Percentiles rank a stretch among this genome's conserved stretches.
Conservation (phyloP, 768 basidiomycete genomes). For the Dendrothele bispora region DNA sequence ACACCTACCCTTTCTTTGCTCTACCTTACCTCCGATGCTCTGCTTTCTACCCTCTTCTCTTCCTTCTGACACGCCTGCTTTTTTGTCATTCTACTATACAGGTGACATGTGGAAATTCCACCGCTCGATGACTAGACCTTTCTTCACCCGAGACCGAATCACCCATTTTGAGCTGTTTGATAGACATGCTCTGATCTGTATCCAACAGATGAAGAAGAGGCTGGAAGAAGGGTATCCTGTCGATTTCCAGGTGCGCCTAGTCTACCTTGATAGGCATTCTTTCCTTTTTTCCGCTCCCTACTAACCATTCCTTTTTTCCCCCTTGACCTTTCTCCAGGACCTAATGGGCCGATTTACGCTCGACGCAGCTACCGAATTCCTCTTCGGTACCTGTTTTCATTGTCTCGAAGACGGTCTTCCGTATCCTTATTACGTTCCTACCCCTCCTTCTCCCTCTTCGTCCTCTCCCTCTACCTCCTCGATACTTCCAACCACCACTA, state of each 20-base stretch:
- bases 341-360: constrained; percentile 62
- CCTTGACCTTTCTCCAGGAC: constrained; percentile 33
- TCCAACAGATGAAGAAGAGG: constrained; percentile 45
- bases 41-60: too few relatives aligned
- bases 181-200: constrained; percentile 44
- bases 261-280: too few relatives aligned
- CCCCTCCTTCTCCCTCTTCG: background rate
- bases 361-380: constrained; percentile 65
- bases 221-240: constrained; percentile 49
- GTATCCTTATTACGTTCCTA: constrained; percentile 46
- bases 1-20: too few relatives aligned
- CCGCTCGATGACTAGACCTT: constrained; percentile 60
- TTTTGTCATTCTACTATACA: constrained; percentile 1
- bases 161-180: constrained; percentile 63
- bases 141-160: constrained; percentile 60
- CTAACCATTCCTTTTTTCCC: background rate
- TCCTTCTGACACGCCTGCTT: too few relatives aligned
- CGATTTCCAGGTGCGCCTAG: constrained; percentile 55
- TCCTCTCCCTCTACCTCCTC: constrained; percentile 21
- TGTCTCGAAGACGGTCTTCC: constrained; percentile 50
- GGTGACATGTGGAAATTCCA: constrained; percentile 42
- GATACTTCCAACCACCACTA: constrained; percentile 15
- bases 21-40: too few relatives aligned
- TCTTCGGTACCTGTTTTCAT: constrained; percentile 59
- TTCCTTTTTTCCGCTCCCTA: background rate